phyloP scores from a whole-genome alignment of 257 asterid species.

The Solanum arcanum region DNA sequence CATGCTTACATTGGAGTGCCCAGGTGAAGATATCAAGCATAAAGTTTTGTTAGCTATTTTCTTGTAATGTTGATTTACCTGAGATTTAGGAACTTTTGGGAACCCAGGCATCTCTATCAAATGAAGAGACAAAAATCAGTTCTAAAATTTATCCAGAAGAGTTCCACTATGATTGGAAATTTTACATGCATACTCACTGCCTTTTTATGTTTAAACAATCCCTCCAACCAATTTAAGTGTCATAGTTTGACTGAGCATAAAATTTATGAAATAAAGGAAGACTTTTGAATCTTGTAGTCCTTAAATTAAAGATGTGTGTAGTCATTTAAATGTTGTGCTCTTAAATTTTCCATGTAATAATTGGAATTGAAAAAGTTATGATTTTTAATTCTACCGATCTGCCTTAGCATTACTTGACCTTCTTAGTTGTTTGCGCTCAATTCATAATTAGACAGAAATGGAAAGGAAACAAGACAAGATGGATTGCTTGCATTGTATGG shows the following conservation, averaged over 20 bases:
- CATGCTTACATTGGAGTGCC: conserved; percentile 36
- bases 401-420: background rate
- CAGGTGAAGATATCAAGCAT: conserved; percentile 35
- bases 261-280: background rate
- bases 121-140: background rate
- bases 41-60: background rate
- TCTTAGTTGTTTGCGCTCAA: background rate
- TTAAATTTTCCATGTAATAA: background rate
- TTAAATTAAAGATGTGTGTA: background rate
- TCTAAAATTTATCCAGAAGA: background rate
- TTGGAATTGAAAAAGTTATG: too few relatives aligned
- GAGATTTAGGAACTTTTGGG: background rate
- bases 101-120: background rate
- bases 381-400: background rate
- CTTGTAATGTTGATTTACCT: background rate
- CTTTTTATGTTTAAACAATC: background rate
- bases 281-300: background rate
- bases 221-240: background rate
- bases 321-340: background rate
- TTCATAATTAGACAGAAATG: conserved; percentile 27
- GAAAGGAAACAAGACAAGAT: conserved; percentile 30
- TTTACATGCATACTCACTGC: background rate
- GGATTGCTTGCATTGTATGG: conserved; percentile 47
- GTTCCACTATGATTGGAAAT: background rate
- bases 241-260: background rate